These are phyloP conservation scores for Cyberlindnera saturnus DNA, from an alignment of 805 yeast genomes.

Conservation along the genomic window DNA sequence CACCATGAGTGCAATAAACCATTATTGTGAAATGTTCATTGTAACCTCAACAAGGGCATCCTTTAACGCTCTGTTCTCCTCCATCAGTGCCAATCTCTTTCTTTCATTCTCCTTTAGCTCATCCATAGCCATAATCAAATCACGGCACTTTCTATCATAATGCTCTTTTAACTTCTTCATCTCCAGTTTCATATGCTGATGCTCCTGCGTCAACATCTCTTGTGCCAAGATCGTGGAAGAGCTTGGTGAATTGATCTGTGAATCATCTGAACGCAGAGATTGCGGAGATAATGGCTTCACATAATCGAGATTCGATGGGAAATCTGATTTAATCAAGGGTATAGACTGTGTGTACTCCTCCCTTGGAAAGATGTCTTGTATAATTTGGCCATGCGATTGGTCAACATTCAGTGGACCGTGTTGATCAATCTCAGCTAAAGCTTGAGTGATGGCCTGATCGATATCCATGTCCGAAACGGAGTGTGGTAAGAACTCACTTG, in stretches of 20 bases:
- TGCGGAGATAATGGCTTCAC: conserved; percentile 29
- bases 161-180: conserved; percentile 24
- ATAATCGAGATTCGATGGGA: background rate
- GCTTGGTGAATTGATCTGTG: conserved; percentile 16
- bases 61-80: conserved; percentile 32
- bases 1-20: background rate
- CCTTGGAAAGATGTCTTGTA: background rate
- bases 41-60: conserved; percentile 20
- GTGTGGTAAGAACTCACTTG: background rate
- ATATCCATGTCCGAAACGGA: conserved; percentile 4
- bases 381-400: background rate
- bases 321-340: background rate
- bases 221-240: background rate
- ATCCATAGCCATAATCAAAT: conserved; percentile 26
- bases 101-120: conserved; percentile 32
- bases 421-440: conserved; percentile 11
- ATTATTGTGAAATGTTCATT: conserved; percentile 8
- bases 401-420: background rate
- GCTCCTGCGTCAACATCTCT: background rate
- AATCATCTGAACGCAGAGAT: conserved; percentile 28
- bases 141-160: conserved; percentile 27
- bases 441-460: conserved; percentile 10
- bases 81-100: conserved; percentile 29
- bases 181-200: conserved; percentile 9
- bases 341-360: background rate